Percentiles rank a stretch among this genome's conserved stretches.
Evolutionary conservation across 108 stramenopile species (phyloP).

Genomic region (Bacterosira constricta): DNA sequence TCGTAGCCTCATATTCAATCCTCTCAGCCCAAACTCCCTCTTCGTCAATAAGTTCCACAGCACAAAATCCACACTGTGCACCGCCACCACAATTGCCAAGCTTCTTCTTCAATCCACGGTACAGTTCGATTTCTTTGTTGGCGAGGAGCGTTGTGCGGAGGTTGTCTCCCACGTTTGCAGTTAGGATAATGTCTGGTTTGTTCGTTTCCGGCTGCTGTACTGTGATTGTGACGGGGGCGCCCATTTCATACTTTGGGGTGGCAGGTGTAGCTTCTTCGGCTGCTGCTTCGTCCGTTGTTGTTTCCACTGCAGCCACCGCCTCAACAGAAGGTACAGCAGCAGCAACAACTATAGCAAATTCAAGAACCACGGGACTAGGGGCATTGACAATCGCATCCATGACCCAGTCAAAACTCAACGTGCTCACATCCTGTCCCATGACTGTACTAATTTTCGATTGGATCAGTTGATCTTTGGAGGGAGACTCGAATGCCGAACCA

Average conservation of each 20-base stretch:
- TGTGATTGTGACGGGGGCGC: slow-evolving; percentile 62
- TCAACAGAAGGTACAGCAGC: no score
- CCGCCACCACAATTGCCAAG: slow-evolving; percentile 81
- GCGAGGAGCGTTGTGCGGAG: slow-evolving; percentile 61
- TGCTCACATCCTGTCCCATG: slow-evolving; percentile 60
- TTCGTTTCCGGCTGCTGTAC: slow-evolving; percentile 61
- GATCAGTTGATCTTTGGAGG: slow-evolving; percentile 41
- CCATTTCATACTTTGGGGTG: slow-evolving; percentile 46
- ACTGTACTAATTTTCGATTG: slow-evolving; percentile 52
- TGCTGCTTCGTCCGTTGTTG: neutral
- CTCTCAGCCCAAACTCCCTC: slow-evolving; percentile 62
- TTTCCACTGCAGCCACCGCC: neutral
- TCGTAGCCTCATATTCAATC: slow-evolving; percentile 71
- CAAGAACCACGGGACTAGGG: slow-evolving; percentile 61
- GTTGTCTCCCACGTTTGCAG: slow-evolving; percentile 84
- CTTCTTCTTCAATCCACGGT: slow-evolving; percentile 78
- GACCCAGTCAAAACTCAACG: slow-evolving; percentile 70
- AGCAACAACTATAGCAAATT: slow-evolving; percentile 34
- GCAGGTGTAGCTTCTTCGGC: slow-evolving; percentile 6
- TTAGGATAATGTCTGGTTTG: slow-evolving; percentile 46
- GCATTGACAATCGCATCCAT: slow-evolving; percentile 73
- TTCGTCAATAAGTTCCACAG: slow-evolving; percentile 55
- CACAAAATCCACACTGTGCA: slow-evolving; percentile 82
- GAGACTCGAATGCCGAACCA: slow-evolving; percentile 58
- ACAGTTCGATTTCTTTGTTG: slow-evolving; percentile 74